phyloP scores from a whole-genome alignment of 169 alveolate species.

The Plasmodium inui region DNA sequence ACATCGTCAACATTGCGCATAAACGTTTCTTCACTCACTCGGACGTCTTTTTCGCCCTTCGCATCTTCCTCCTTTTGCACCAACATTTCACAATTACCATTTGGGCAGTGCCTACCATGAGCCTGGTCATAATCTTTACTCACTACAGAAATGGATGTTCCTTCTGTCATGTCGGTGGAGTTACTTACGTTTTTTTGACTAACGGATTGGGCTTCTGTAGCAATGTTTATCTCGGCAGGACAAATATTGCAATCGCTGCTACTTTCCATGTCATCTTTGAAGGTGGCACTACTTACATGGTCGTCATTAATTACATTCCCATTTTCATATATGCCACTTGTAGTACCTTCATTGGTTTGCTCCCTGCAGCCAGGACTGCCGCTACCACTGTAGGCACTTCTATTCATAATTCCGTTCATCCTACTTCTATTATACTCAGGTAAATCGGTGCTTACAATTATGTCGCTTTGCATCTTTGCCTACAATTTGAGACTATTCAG shows the following conservation, averaged over 20 bases:
- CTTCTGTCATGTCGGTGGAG: not conserved
- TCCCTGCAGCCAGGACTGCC: not conserved
- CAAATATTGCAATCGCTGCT: constrained; percentile 5
- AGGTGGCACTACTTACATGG: not conserved
- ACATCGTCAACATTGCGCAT: not conserved
- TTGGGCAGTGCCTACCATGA: not conserved
- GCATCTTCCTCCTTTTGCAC: not conserved
- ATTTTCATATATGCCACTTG: not conserved
- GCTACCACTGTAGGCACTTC: not conserved
- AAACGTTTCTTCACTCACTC: not conserved
- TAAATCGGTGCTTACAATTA: constrained; percentile 20
- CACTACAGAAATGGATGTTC: not conserved
- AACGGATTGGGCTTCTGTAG: not conserved
- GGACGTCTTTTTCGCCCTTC: not conserved
- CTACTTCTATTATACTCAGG: constrained; percentile 2
- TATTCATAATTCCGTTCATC: constrained; percentile 14
- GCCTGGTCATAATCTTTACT: not conserved
- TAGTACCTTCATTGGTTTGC: not conserved
- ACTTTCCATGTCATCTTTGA: not conserved
- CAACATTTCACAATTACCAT: not conserved
- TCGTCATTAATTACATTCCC: not conserved
- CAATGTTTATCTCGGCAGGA: not conserved
- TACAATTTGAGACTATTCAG: not conserved
- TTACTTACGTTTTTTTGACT: not conserved
- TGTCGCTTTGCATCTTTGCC: constrained; percentile 28